phyloP scores from a whole-genome alignment of 169 alveolate species.

The Plasmodium falciparum region DNA sequence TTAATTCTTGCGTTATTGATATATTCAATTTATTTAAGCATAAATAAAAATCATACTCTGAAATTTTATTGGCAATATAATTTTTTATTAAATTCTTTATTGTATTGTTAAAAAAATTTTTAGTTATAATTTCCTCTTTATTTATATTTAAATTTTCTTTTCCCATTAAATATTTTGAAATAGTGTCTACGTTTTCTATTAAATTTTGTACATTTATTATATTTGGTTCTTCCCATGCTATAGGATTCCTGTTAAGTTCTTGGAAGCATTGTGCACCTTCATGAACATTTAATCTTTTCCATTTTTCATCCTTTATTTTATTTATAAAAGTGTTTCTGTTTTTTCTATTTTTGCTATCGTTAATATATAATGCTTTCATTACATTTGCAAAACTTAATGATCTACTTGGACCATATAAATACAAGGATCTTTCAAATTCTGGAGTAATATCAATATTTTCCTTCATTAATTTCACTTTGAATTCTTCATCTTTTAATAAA shows the following conservation, averaged over 20 bases:
- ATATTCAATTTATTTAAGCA: conserved; percentile 51
- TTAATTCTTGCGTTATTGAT: conserved; percentile 66
- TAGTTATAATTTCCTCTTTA: conserved; percentile 32
- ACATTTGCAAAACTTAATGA: conserved; percentile 74
- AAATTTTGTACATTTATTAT: conserved; percentile 39
- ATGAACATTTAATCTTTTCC: conserved; percentile 42
- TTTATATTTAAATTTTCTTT: conserved; percentile 19
- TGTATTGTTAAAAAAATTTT: conserved; percentile 53
- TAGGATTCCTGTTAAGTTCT: conserved; percentile 48
- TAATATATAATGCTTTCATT: conserved; percentile 69
- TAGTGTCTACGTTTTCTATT: conserved; percentile 44
- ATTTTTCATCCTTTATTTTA: conserved; percentile 60
- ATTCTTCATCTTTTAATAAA: conserved; percentile 68
- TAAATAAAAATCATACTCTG: conserved; percentile 47
- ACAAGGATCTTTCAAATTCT: conserved; percentile 69
- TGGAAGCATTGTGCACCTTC: conserved; percentile 55
- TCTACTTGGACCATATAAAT: conserved; percentile 74
- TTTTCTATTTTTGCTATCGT: conserved; percentile 55
- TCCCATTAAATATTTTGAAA: conserved; percentile 49
- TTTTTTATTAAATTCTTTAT: conserved; percentile 65
- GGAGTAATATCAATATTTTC: conserved; percentile 67
- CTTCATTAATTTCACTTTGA: conserved; percentile 51
- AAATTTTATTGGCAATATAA: conserved; percentile 59
- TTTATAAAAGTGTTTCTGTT: conserved; percentile 57
- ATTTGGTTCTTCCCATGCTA: conserved; percentile 65